Conservation (phyloP, 2,329 filamentous ascomycete species). For the Claviceps pusilla region DNA sequence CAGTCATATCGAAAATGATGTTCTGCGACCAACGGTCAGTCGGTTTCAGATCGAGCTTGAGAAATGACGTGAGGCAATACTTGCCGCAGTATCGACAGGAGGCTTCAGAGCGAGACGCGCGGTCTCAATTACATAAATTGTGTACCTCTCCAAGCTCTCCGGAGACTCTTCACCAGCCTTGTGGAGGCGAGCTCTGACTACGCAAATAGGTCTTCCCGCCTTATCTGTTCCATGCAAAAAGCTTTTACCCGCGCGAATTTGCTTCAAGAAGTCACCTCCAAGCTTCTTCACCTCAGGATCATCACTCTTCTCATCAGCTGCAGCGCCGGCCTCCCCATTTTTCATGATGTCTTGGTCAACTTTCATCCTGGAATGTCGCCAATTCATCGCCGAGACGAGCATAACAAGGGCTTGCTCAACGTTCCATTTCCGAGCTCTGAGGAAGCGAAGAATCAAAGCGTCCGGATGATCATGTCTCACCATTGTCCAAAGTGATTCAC, state of each 20-base stretch:
- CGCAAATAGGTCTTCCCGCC: conserved; percentile 69
- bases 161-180: conserved; percentile 69
- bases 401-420: conserved; percentile 85
- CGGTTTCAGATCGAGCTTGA: no score
- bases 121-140: conserved; percentile 88
- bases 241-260: conserved; percentile 82
- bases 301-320: conserved; percentile 40
- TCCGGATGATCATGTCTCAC: conserved; percentile 92
- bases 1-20: conserved; percentile 89
- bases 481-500: conserved; percentile 79
- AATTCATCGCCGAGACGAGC: conserved; percentile 87
- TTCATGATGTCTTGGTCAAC: conserved; percentile 80
- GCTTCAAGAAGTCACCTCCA: conserved; percentile 63
- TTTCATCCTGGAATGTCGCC: conserved; percentile 69
- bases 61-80: conserved; percentile 20
- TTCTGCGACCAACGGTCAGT: conserved; percentile 37
- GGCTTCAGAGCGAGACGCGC: conserved; percentile 66
- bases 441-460: conserved; percentile 63
- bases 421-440: conserved; percentile 90
- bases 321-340: conserved; percentile 54
- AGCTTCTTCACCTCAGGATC: conserved; percentile 49
- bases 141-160: conserved; percentile 71
- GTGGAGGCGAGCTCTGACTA: conserved; percentile 72
- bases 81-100: conserved; percentile 81
- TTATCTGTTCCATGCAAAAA: conserved; percentile 82